These are phyloP conservation scores for Trichoderma aggressivum DNA, from an alignment of 2,329 filamentous ascomycete species.

Conservation along the genomic window DNA sequence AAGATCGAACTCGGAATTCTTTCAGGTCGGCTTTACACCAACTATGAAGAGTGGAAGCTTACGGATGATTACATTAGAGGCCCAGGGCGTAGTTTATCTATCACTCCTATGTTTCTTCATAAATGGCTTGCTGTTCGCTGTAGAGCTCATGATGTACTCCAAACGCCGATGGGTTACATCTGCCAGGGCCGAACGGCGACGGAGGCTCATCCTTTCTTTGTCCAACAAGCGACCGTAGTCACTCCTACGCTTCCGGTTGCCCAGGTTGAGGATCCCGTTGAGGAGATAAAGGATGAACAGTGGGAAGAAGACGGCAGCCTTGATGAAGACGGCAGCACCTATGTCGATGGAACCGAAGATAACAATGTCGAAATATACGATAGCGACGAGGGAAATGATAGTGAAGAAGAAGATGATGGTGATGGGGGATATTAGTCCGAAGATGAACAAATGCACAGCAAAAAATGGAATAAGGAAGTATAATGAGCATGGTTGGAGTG, in stretches of 20 bases:
- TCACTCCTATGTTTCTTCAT: too few species aligned
- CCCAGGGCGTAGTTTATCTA: too few species aligned
- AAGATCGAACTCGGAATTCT: conserved; percentile 58
- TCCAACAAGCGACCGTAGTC: not conserved
- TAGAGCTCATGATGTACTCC: conserved; percentile 52
- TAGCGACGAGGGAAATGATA: not conserved
- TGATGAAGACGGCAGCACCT: not conserved
- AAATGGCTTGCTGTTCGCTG: conserved; percentile 53
- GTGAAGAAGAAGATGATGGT: too few species aligned
- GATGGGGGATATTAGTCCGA: not conserved
- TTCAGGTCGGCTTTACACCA: conserved; percentile 58
- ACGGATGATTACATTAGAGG: conserved; percentile 26
- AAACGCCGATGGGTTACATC: conserved; percentile 58
- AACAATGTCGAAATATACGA: not conserved
- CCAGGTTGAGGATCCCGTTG: not conserved
- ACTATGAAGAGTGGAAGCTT: conserved; percentile 43
- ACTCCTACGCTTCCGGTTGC: not conserved
- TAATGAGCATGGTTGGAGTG: not conserved
- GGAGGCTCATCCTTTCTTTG: conserved; percentile 50
- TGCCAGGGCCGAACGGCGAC: conserved; percentile 46
- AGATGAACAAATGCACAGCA: not conserved
- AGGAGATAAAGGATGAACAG: not conserved
- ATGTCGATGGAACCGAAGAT: not conserved
- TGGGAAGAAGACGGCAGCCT: not conserved
- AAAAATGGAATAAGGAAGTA: not conserved